A percentile compares a stretch with the other conserved stretches of the same genome.
phyloP scores from a whole-genome alignment of 805 yeast species.

The Yamadazyma tumulicola region DNA sequence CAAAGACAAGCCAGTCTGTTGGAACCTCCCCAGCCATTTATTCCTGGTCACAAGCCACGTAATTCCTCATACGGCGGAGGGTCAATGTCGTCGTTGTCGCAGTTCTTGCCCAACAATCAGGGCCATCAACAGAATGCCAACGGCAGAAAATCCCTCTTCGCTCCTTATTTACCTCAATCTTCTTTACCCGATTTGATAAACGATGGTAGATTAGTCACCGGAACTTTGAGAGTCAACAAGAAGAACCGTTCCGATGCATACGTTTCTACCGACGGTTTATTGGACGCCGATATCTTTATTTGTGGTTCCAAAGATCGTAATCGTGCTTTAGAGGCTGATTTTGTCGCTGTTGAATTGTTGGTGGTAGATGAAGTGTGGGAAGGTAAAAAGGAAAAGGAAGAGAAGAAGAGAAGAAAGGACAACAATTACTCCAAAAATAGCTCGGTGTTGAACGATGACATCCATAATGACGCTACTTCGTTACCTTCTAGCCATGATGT shows the following conservation, averaged over 20 bases:
- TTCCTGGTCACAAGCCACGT: conserved; percentile 78
- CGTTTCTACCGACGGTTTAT: conserved; percentile 92
- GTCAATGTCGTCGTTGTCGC: conserved; percentile 49
- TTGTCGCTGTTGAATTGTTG: conserved; percentile 91
- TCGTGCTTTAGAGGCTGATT: conserved; percentile 94
- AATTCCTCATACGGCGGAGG: conserved; percentile 56
- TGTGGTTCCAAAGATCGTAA: conserved; percentile 98
- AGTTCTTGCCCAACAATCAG: conserved; percentile 28
- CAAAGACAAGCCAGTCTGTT: conserved; percentile 25
- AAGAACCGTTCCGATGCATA: conserved; percentile 97
- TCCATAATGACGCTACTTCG: conserved; percentile 78
- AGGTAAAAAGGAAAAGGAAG: conserved; percentile 93
- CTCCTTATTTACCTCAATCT: conserved; percentile 93
- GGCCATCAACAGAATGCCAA: conserved; percentile 28
- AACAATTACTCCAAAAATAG: conserved; percentile 35
- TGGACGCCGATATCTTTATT: conserved; percentile 95
- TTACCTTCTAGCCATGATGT: conserved; percentile 26
- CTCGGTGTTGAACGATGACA: conserved; percentile 56
- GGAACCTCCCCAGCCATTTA: conserved; percentile 46
- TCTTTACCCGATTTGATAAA: conserved; percentile 83
- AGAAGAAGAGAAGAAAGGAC: conserved; percentile 88
- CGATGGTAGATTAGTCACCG: conserved; percentile 90
- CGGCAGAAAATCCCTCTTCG: conserved; percentile 78
- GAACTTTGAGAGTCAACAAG: conserved; percentile 89
- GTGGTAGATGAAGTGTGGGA: conserved; percentile 98